Evolutionary conservation across 768 basidiomycete species (phyloP), one percentile per base, ranked within the genome.

Genomic region (Austroboletus festivus): DNA sequence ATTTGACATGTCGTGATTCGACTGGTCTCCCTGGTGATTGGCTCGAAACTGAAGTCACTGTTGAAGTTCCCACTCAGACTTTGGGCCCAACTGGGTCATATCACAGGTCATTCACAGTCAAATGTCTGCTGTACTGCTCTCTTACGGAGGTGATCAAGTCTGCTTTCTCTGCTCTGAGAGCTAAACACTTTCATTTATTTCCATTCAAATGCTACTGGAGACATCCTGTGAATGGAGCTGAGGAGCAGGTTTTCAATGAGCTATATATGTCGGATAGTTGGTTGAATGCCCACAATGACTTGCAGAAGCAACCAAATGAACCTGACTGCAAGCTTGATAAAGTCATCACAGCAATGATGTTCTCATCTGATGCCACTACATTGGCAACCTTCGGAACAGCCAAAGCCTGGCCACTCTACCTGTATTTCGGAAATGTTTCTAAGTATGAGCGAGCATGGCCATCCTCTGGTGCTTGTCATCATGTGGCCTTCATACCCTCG

Each of bases 401-500:
- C 3, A 50, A 30, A 8, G 47, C 47, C 0, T 54, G 53, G 53
- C 50, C 50, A 0, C 3, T 51, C 40, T 51, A 37, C 16, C 35
- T 37, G 4, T 41, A 26, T 38, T 62, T 74, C 24, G 73, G 72
- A 1, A 72, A 71, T 41, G 56, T 65, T 8, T 73, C 72, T 0
- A 79, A 78, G 52, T 76, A 75, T 42, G 48, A 59, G 3, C 57
- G 65, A 1, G 52, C 52, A 2, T 54, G 57, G 13, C 71, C 70
- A 2, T 57, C 51, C 8, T 59, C 60, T 0, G 55, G 60, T 18
- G 63, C 72, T 2, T 58, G 61, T 19, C 70, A 76, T 49, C 73
- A 74, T 47, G 11, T 76, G 3, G 31, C 31, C 9, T 33, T 33
- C 13, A 33, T 33, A 10, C 31, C 31, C 9, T 7, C 31, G 4